A percentile compares a stretch with the other conserved stretches of the same genome.
Evolutionary conservation across 2,329 filamentous ascomycete genomes (phyloP).

Genomic region (Sarocladium strictum): DNA sequence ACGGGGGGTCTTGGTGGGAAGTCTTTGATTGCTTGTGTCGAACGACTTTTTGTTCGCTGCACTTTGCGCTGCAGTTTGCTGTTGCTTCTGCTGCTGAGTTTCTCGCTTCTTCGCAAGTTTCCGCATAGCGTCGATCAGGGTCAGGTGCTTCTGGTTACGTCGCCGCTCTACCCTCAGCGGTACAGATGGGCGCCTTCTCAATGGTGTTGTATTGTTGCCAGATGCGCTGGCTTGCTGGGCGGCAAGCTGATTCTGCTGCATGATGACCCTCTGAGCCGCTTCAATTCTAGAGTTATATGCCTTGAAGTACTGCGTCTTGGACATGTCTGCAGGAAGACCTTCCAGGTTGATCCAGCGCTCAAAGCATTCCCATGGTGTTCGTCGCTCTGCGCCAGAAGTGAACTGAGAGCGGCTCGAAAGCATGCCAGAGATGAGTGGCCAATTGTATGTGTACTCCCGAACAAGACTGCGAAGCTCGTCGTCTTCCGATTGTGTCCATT

Average conservation of each 20-base stretch:
- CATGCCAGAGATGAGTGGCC: constrained; percentile 86
- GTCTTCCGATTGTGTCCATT: constrained; percentile 88
- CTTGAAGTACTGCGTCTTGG: constrained; percentile 93
- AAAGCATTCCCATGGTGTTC: constrained; percentile 98
- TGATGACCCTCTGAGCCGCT: constrained; percentile 48
- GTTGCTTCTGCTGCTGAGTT: constrained; percentile 76
- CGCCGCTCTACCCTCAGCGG: constrained; percentile 83
- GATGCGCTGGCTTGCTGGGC: constrained; percentile 43
- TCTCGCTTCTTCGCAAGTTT: constrained; percentile 95
- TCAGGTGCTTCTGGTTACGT: constrained; percentile 78
- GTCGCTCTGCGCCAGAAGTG: constrained; percentile 78
- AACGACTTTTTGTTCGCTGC: constrained; percentile 78
- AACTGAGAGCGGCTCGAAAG: constrained; percentile 69
- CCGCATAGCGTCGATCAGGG: constrained; percentile 88
- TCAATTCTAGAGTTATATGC: constrained; percentile 57
- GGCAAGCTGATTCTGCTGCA: constrained; percentile 46
- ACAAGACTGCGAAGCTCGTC: constrained; percentile 82
- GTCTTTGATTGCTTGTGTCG: constrained; percentile 51
- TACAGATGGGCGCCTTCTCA: constrained; percentile 64
- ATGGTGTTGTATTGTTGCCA: constrained; percentile 24
- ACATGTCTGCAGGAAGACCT: constrained; percentile 85
- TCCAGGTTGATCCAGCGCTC: constrained; percentile 93
- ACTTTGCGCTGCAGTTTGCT: constrained; percentile 52
- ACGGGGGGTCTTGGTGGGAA: constrained; percentile 67
- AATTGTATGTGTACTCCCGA: constrained; percentile 93